Evolutionary conservation across 2,329 filamentous ascomycete genomes (phyloP), one percentile per base, ranked within the genome.

Genomic region (Plectosphaerella plurivora): DNA sequence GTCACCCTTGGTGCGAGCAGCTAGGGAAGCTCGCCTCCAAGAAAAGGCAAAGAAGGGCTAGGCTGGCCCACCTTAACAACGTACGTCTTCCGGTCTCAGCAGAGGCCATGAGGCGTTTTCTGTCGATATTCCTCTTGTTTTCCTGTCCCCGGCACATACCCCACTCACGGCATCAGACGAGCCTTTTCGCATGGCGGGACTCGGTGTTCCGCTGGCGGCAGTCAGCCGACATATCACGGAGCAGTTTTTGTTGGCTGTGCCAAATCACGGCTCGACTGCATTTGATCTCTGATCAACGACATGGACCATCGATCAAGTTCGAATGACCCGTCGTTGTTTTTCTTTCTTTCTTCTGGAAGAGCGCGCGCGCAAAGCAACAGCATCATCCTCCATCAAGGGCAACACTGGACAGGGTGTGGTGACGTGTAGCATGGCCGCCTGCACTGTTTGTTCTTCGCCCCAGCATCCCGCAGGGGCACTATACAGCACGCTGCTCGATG

Each of bases 1-100:
- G 51, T 87, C 93, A 24, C 92, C 93, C 10, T 80, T 97, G 54
- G 93, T 97, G 50, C 84, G 87, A 64, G 88, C 91, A 42, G 93
- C 93, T 47, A 83, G 92, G 59, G 84, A 90, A 67, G 91, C 91
- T 58, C 83, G 92, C 68, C 88, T 88, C 24, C 87, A 93, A 64
- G 93, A 97, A 72, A 90, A 89, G 72, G 84, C 85, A 55, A 82
- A 84, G 58, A 89, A 89, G 68, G 84, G 71, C 20, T 74, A 62
- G 57, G 55, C n/a, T 6, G 18, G 16, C 4, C 16, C 16, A 8
- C 45, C 18, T 47, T 47, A 22, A 22, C 15, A 33, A 28, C 24
- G 35, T 16, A 24, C 28, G 45, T 18, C 33, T 28, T 18, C 24
- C 24, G 22, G n/a, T 24, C 15, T 33, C 24, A 12, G 45, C 28